These are phyloP conservation scores for Haematococcus lacustris DNA, from an alignment of 139 green algal genomes.

Conservation along the genomic window DNA sequence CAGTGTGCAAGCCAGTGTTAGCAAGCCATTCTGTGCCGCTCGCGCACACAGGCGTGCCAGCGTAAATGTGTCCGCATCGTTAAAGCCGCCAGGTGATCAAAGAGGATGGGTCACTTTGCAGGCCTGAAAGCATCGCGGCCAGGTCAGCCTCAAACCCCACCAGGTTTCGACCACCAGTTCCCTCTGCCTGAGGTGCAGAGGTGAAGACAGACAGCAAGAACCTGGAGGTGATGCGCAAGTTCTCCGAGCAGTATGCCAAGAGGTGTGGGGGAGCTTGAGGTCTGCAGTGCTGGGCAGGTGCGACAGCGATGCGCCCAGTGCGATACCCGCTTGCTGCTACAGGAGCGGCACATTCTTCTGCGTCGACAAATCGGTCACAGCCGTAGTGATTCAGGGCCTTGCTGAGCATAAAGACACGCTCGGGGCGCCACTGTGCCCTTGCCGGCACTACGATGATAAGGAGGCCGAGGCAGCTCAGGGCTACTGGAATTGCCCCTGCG, in stretches of 20 bases:
- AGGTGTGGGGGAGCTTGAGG: conserved; percentile 45
- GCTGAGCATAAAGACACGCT: conserved; percentile 97
- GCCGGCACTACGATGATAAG: conserved; percentile 98
- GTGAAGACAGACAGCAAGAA: conserved; percentile 23
- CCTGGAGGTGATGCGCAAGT: conserved; percentile 96
- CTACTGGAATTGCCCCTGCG: conserved; percentile 99
- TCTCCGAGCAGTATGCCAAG: conserved; percentile 96
- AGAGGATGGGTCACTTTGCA: too few species aligned
- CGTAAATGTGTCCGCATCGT: too few species aligned
- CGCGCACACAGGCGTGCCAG: too few species aligned
- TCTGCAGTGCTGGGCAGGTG: too few species aligned
- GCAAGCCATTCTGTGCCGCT: too few species aligned
- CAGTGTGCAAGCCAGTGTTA: too few species aligned
- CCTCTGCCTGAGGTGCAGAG: neutral
- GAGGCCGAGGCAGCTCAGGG: conserved; percentile 82
- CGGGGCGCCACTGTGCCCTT: conserved; percentile 94
- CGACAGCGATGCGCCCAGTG: neutral
- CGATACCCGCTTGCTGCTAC: conserved; percentile 5
- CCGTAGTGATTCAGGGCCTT: conserved; percentile 95
- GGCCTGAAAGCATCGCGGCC: too few species aligned
- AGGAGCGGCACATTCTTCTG: conserved; percentile 95
- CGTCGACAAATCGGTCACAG: conserved; percentile 94
- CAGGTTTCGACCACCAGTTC: too few species aligned
- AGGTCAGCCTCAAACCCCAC: too few species aligned
- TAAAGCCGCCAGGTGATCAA: too few species aligned